Evolutionary conservation across 2,329 filamentous ascomycete species (phyloP), one percentile per base, ranked within the genome.

Genomic region (Scolecobasidium constrictum): DNA sequence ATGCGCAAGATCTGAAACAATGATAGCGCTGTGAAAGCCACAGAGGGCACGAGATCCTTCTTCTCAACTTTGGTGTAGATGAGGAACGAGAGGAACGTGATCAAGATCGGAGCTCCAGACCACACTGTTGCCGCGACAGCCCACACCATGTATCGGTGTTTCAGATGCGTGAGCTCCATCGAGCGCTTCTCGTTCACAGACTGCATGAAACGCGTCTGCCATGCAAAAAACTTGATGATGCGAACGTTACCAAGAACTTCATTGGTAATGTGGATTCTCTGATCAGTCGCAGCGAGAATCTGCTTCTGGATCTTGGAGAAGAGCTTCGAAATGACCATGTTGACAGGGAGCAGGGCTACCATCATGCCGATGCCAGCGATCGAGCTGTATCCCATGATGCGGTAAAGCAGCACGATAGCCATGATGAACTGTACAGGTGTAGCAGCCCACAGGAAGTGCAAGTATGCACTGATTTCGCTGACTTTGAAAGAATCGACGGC

Each of bases 401-500:
- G 77, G 66, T 94, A 98, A 17, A 98, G 77, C 35, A 98, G 69
- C 15, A 75, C 67, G 47, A 96, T 72, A 4, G 87, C 85, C 36
- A 95, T 76, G 36, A 83, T 65, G 31, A 98, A 75, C 63, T 96
- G 88, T 0, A 92, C 84, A 0, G 92, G 92, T 2, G 90, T 88
- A 47, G 83, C 81, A 1, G 88, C 90, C 69, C 90, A 83, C n/a
- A 98, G 69, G 62, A 94, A 98, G 63, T 98, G 92, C 22, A 98
- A 69, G 59, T 98, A 98, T 0, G 90, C 84, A 28, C 86, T 92
- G 46, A 94, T 81, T 58, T 98, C 92, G 48, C 86, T 84, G 43
- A 98, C 86, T 66, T 98, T 98, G 77, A 96, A 96, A 38, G 90
- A 95, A 67, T 98, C 93, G 33, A 98, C 93, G 9, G 92, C 93